phyloP scores from a whole-genome alignment of 1,284 basidiomycete genomes.

The Puccinia polysora region DNA sequence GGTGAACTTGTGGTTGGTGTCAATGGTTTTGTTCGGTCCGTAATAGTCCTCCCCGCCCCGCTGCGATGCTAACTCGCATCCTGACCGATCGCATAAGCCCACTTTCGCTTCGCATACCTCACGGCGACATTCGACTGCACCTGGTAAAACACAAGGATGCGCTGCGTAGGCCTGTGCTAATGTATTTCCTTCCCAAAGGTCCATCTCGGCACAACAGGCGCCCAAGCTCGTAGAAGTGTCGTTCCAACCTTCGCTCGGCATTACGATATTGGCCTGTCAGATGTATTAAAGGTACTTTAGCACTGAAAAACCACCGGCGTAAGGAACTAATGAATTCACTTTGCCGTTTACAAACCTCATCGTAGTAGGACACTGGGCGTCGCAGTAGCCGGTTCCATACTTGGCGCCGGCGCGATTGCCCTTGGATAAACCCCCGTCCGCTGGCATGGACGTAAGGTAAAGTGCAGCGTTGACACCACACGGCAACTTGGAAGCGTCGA shows the following conservation, averaged over 20 bases:
- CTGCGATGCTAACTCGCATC: conserved; percentile 20
- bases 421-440: conserved; percentile 46
- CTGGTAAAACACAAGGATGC: neutral
- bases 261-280: neutral
- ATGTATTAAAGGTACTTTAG: neutral
- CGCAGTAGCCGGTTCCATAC: conserved; percentile 51
- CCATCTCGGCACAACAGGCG: conserved; percentile 56
- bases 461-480: conserved; percentile 53
- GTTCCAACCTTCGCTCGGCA: neutral
- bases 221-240: conserved; percentile 45
- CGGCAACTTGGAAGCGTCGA: conserved; percentile 28
- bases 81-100: conserved; percentile 6
- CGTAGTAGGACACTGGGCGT: conserved; percentile 55
- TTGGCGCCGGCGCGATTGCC: conserved; percentile 26
- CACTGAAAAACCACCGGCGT: no score
- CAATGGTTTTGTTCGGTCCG: conserved; percentile 25
- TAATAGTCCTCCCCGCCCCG: neutral
- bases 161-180: neutral
- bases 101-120: neutral
- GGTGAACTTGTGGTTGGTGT: conserved; percentile 24
- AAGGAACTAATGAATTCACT: conserved; percentile 51
- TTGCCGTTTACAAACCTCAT: conserved; percentile 61
- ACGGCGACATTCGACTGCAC: neutral
- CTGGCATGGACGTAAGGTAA: conserved; percentile 53
- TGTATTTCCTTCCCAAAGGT: conserved; percentile 54